A percentile compares a stretch with the other conserved stretches of the same genome.
phyloP scores from a whole-genome alignment of 805 yeast species.

The Torulaspora maleeae region DNA sequence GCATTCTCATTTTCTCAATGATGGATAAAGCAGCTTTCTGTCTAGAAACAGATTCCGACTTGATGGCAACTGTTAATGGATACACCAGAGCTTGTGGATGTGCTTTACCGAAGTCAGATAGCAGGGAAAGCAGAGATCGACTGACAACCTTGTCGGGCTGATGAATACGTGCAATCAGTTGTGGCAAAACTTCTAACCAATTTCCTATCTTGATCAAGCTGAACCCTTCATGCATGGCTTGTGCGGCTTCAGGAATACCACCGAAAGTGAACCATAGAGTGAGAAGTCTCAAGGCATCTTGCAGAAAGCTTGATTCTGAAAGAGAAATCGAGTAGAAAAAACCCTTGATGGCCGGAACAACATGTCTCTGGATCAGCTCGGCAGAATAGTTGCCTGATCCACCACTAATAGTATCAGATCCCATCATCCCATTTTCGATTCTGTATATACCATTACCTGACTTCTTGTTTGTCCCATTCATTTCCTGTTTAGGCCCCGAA shows the following conservation, averaged over 20 bases:
- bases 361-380: conserved; percentile 75
- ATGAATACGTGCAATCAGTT: conserved; percentile 90
- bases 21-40: conserved; percentile 89
- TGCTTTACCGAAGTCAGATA: conserved; percentile 85
- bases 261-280: conserved; percentile 97
- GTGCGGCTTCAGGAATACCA: conserved; percentile 85
- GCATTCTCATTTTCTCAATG: conserved; percentile 86
- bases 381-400: conserved; percentile 37
- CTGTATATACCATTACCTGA: conserved; percentile 14
- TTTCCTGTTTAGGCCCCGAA: conserved; percentile 24
- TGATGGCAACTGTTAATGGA: conserved; percentile 92
- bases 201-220: conserved; percentile 83
- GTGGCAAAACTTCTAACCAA: conserved; percentile 95
- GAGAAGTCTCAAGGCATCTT: conserved; percentile 83
- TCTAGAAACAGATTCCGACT: conserved; percentile 84
- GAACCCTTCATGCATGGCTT: conserved; percentile 86
- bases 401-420: conserved; percentile 31
- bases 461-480: conserved; percentile 14
- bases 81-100: conserved; percentile 97
- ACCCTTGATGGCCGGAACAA: conserved; percentile 92
- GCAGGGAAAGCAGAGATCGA: conserved; percentile 67
- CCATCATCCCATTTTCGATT: conserved; percentile 27
- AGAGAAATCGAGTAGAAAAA: conserved; percentile 91
- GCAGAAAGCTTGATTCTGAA: conserved; percentile 80
- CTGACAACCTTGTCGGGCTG: conserved; percentile 88